Conservation (phyloP, 2,329 filamentous ascomycete genomes). For the Alternaria sp. region DNA sequence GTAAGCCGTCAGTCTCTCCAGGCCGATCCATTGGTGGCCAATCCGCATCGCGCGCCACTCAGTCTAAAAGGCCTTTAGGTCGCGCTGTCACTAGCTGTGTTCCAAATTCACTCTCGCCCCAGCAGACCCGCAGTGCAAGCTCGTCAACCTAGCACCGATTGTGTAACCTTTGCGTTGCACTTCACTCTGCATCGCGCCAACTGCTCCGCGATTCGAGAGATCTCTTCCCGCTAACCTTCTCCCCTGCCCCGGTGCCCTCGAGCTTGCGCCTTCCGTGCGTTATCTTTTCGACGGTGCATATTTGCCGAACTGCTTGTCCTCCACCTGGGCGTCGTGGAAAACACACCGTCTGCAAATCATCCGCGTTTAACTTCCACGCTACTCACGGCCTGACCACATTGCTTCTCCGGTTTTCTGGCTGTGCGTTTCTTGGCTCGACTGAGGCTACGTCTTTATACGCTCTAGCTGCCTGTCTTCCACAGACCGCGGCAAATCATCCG, state of each 20-base stretch:
- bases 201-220: constrained; percentile 50
- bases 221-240: constrained; percentile 29
- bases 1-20: constrained; percentile 42
- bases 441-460: constrained; percentile 36
- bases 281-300: constrained; percentile 51
- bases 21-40: constrained; percentile 44
- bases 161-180: constrained; percentile 51
- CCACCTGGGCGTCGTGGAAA: constrained; percentile 49
- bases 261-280: constrained; percentile 51
- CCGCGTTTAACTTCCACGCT: constrained; percentile 58
- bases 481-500: constrained; percentile 51
- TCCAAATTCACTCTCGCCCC: constrained; percentile 39
- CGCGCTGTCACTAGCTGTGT: constrained; percentile 46
- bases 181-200: constrained; percentile 42
- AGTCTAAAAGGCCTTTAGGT: constrained; percentile 36
- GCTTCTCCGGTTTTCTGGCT: constrained; percentile 50
- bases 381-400: constrained; percentile 49
- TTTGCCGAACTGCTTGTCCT: constrained; percentile 53
- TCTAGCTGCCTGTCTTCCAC: constrained; percentile 37
- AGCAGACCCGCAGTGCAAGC: constrained; percentile 36
- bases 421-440: constrained; percentile 44
- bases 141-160: constrained; percentile 46
- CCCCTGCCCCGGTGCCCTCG: constrained; percentile 42
- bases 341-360: constrained; percentile 59
- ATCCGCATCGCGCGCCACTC: constrained; percentile 50